Evolutionary conservation across 805 yeast species (phyloP), one percentile per base, ranked within the genome.

Genomic region (Teunomyces kruisii): DNA sequence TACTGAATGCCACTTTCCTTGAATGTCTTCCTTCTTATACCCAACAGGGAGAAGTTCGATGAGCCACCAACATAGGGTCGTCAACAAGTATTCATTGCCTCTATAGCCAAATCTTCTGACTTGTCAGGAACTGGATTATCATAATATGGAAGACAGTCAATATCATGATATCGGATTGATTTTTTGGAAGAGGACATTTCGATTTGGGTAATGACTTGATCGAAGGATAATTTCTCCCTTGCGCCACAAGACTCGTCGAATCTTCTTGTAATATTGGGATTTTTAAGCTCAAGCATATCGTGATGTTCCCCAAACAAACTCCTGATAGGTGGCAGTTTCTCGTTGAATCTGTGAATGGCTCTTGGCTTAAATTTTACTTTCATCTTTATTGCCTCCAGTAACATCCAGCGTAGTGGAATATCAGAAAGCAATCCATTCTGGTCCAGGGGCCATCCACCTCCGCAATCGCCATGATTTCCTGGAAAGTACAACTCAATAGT

Each of bases 391-490:
- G 86, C 80, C 55, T 79, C 80, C 4, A 75, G 63, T 9, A 83
- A 46, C 58, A 84, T 78, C 88, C 88, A 84, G 48, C 83, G 67
- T 17, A 84, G 62, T 0, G 88, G 65, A 12, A 81, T 49, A 50
- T 79, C 74, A 0, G 86, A 70, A 12, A 79, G 47, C 33, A 78
- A 74, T 1, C 79, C 79, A 39, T 67, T 56, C 0, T 46, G 28
- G 56, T 78, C 83, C 4, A 68, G 59, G 1, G 68, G 58, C 84
- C 86, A 83, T 0, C 86, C 86, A 2, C 88, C 88, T 2, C 89
- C 89, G 53, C 80, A 64, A 59, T 84, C 88, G 8, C 84, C 70
- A 59, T 84, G 89, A 55, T 80, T 79, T 2, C 88, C 90, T 1
- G 86, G 79, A 53, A 84, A 84, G 84, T 84, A 84, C 33, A 78